Percentiles rank a stretch among this genome's conserved stretches.
phyloP scores from a whole-genome alignment of 352 stramenopile genomes.

The Pythium phragmitis region DNA sequence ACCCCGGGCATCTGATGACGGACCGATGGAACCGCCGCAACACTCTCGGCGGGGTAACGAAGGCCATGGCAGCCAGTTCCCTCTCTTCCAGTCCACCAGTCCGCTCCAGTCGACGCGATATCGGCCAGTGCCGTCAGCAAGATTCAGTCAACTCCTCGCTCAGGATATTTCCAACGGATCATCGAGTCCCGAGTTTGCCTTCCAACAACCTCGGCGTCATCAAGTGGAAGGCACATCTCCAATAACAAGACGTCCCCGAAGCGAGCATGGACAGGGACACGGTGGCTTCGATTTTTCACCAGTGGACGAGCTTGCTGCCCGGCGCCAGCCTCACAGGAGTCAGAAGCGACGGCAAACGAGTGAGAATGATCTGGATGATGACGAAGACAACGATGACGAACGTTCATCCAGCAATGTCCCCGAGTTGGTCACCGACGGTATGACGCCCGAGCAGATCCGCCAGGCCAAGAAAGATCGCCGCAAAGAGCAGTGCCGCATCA shows the following conservation, averaged over 20 bases:
- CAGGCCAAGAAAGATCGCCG: constrained; percentile 37
- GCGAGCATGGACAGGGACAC: not conserved
- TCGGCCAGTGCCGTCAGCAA: not conserved
- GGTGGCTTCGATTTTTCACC: not conserved
- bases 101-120: not conserved
- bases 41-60: not conserved
- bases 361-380: not conserved
- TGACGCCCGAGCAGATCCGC: constrained; percentile 6
- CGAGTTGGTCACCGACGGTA: constrained; percentile 5
- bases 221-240: too few relatives aligned
- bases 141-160: not conserved
- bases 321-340: not conserved
- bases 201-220: not conserved
- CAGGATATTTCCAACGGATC: not conserved
- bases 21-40: not conserved
- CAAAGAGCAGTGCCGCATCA: constrained; percentile 63
- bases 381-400: constrained; percentile 6
- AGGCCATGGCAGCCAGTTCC: not conserved
- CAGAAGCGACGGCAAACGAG: not conserved
- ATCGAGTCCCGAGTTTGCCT: not conserved
- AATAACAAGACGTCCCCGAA: not conserved
- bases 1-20: not conserved
- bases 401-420: not conserved
- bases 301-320: not conserved
- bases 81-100: not conserved